Base-by-base conservation (phyloP, 306 rosid species). In the Medicago lupulina region DNA sequence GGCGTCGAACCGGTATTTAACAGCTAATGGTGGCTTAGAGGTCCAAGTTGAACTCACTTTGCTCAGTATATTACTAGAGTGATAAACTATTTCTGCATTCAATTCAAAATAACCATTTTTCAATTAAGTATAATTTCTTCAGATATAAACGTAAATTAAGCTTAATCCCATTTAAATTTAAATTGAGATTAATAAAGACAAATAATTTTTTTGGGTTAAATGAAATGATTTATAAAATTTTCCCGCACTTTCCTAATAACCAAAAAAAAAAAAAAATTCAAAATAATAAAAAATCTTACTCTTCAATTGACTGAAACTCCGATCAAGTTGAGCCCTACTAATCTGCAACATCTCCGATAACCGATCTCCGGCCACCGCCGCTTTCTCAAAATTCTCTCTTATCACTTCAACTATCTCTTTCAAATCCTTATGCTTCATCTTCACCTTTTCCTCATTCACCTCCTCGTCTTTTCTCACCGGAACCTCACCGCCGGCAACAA, bases 21-120 rank as follows among this genome's bases (percentile, higher is more conserved):
- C 97, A 31, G 86, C 93, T 69, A 95, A 83, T 9, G 99, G 97
- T 67, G 97, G 99, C 40, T 92, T 95, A 17, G 97, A 95, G 39
- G 92, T 89, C 99, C 99, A 95, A 76, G 70, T 90, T 11, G 96
- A 92, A 80, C 92, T 95, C 75, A 95, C 77, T 60, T 66, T 92
- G 83, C 97, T 92, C 57, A 95, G 62, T 62, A 92, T 62, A 68
- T 95, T 89, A 55, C 86, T 92, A 38, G 99, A 95, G 82, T 95
- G 99, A 76, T 95, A 90, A 74, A 95, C 91, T 4, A 96, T 95
- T 89, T 88, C 99, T 95, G 92, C 76, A 67, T 76, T 19, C 34
- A 28, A n/a, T 61, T 38, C 14, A 36, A 70, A 63, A 36, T 8
- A 15, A 53, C 51, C 23, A 4, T 46, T 46, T 28, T 28, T 28